Evolutionary conservation across 106 monocot species (phyloP), one percentile per base, ranked within the genome.

Genomic region (Phalaenopsis equestris): DNA sequence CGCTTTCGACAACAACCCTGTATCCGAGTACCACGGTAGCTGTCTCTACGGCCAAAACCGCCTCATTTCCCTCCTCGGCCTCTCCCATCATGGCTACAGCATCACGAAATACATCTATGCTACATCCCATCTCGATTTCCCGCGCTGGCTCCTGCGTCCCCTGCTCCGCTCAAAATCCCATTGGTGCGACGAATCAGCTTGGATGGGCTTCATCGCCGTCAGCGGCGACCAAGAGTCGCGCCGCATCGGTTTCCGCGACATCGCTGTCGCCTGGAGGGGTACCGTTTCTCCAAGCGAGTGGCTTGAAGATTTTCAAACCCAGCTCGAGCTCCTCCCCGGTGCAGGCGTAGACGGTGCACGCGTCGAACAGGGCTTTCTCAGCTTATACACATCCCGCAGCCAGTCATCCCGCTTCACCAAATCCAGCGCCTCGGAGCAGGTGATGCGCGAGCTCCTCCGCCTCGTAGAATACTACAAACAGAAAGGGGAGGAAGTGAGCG

Each of bases 151-250:
- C 41, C 80, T 78, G 38, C 77, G 82, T 14, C 85, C 88, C 6
- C 18, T 87, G 19, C 83, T 83, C 72, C 83, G 78, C 15, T 81
- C 84, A 18, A n/a, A 45, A 74, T 74, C 76, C 76, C n/a, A 84
- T 1, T 91, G 94, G 94, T 83, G 85, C 84, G 80, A 79, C 18
- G 91, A 87, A 30, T 94, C 94, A 41, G 89, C 89, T 72, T 94
- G 91, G 91, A 91, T 94, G 87, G 93, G 94, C 3, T 94, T 81
- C 78, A 87, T 94, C 18, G 89, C 89, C 42, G 89, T 94, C 15
- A 86, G 86, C 81, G 82, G 70, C 78, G 88, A 91, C 48, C 87
- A 45, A 23, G 93, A 89, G 56, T 67, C 87, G 3, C 73, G 75
- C 21, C 79, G 84, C 11, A 83, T 90, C 19, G 89, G 91, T 19